Evolutionary conservation across 2,329 filamentous ascomycete genomes (phyloP).

Genomic region (Colletotrichum navitas): DNA sequence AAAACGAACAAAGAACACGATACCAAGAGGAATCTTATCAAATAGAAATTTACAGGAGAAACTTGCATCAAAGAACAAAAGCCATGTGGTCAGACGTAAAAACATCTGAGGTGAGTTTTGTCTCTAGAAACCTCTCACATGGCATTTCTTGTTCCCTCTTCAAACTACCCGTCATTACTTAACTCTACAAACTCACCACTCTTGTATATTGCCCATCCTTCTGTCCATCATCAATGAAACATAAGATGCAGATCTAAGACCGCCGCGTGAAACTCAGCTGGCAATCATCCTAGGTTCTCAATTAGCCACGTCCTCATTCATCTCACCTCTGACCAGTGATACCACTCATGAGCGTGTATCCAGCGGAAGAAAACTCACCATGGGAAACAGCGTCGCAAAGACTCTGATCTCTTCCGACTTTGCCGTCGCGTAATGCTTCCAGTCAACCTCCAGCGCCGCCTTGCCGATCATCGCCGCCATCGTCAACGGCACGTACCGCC

Average conservation of each 20-base stretch:
- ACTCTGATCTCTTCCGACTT: constrained; percentile 64
- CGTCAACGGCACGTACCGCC: constrained; percentile 62
- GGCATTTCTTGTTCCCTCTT: too few relatives aligned
- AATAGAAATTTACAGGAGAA: too few relatives aligned
- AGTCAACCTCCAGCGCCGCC: constrained; percentile 62
- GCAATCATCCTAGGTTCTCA: constrained; percentile 50
- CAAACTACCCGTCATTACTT: neutral
- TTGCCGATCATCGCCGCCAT: constrained; percentile 67
- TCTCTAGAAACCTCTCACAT: neutral
- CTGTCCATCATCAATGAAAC: neutral
- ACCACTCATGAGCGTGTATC: neutral
- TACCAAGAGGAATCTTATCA: neutral
- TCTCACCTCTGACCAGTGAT: neutral
- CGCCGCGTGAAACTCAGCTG: constrained; percentile 53
- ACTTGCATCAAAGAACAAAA: neutral
- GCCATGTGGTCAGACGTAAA: neutral
- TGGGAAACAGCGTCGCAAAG: constrained; percentile 63
- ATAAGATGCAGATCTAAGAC: neutral
- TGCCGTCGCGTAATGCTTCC: constrained; percentile 62
- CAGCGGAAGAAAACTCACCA: constrained; percentile 52
- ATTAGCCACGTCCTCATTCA: constrained; percentile 23
- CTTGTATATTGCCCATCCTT: rapidly evolving
- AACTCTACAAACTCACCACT: too few relatives aligned
- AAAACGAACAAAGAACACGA: too few relatives aligned
- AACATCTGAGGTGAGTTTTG: neutral